Evolutionary conservation across 495 filamentous ascomycete genomes (phyloP), one percentile per base, ranked within the genome.

Genomic region (Lophium mytilinum): DNA sequence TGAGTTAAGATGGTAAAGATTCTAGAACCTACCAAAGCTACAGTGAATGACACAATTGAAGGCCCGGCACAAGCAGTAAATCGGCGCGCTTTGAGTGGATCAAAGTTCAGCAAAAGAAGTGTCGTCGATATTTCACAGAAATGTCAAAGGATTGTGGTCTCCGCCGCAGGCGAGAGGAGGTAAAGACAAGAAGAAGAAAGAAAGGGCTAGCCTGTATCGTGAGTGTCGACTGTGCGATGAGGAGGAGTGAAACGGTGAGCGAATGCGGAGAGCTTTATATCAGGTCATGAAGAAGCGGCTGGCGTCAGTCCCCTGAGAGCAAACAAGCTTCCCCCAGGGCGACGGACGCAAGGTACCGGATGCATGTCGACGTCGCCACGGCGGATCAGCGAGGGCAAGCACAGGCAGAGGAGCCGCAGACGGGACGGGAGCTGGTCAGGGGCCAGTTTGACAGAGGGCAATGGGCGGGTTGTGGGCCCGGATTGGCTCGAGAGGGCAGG

Each of bases 81-180:
- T 49, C 15, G 37, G 39, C 58, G 53, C 37, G 50, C 52, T 53
- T 61, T 55, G 33, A 45, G 40, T 35, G 17, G 17, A n/a, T 55
- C 49, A 37, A 66, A 62, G 56, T 54, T 48, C 56, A 60, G 53
- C 37, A 34, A 57, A 66, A 56, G 18, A 56, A 62, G 33, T 54
- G 55, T 37, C 10, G n/a, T 37, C 36, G 49, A 52, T 55, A 58
- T 41, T 54, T 56, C 53, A 48, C 53, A 56, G 53, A 56, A 48
- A 49, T 49, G n/a, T 40, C 41, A 35, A 45, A 48, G 34, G 24
- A 49, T 14, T 48, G 55, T 53, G 24, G 15, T 55, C 50, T 50
- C 66, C 62, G 63, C 66, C 66, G 54, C 66, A 59, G 66, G 66
- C 60, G 57, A 63, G 66, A 63, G 50, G 15, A 55, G 45, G 19